Conservation (phyloP, 139 green algal species). For the Micromonas pusilla region DNA sequence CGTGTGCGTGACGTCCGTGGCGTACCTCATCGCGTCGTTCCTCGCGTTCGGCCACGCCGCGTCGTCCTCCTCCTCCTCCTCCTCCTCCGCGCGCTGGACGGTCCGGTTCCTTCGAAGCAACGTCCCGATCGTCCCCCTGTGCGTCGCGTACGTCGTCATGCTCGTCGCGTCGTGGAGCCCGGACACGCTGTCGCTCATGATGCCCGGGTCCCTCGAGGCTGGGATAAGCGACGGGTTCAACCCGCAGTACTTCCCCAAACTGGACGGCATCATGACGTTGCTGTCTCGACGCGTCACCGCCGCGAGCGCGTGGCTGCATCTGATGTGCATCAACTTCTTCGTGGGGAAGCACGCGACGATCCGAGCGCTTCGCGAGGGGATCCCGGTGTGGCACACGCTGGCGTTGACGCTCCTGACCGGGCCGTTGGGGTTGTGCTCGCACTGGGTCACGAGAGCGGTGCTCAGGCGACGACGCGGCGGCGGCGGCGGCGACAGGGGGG, state of each 20-base stretch:
- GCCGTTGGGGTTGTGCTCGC: background rate
- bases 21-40: background rate
- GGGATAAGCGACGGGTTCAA: background rate
- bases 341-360: background rate
- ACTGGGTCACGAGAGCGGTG: background rate
- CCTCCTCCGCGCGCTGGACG: no score
- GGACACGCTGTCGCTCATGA: slow-evolving; percentile 17
- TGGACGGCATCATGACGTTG: slow-evolving; percentile 14
- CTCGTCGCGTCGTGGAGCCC: slow-evolving; percentile 1
- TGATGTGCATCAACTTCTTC: slow-evolving; percentile 25
- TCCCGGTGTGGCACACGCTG: slow-evolving; percentile 13
- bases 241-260: slow-evolving; percentile 18
- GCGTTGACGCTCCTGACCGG: background rate
- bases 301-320: slow-evolving; percentile 19
- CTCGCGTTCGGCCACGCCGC: background rate
- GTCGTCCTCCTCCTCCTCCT: no score
- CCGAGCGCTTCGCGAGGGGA: background rate
- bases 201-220: slow-evolving; percentile 17
- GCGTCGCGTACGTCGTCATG: slow-evolving; percentile 7
- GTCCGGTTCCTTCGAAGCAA: background rate
- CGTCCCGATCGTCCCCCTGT: background rate
- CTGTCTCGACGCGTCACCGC: background rate
- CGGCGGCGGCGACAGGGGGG: no score
- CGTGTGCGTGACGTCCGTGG: background rate
- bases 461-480: background rate